phyloP scores from a whole-genome alignment of 306 rosid genomes.

The Mimosa pudica region DNA sequence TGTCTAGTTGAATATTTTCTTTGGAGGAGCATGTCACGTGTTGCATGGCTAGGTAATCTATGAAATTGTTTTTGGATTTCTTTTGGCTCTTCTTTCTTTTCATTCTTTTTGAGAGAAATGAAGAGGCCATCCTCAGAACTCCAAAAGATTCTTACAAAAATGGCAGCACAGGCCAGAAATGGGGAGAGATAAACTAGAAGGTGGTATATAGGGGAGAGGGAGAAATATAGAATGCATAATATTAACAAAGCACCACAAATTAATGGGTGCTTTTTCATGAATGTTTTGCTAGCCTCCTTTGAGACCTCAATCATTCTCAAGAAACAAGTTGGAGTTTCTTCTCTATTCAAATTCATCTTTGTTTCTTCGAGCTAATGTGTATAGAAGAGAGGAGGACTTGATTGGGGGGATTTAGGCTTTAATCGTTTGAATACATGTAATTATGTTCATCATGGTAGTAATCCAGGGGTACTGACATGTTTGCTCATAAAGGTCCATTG shows the following conservation, averaged over 20 bases:
- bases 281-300: conserved; percentile 40
- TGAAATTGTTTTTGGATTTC: conserved; percentile 17
- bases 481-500: conserved; percentile 1
- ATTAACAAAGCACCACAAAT: conserved; percentile 40
- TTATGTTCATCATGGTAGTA: conserved; percentile 8
- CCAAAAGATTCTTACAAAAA: conserved; percentile 66
- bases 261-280: conserved; percentile 51
- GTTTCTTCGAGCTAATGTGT: conserved; percentile 15
- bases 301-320: conserved; percentile 43
- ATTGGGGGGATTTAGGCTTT: conserved; percentile 2
- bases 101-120: conserved; percentile 32
- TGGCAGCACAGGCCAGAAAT: conserved; percentile 52
- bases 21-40: conserved; percentile 15
- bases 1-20: conserved; percentile 40
- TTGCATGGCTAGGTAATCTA: conserved; percentile 11
- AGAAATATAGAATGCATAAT: conserved; percentile 43
- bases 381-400: conserved; percentile 19
- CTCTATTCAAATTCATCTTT: conserved; percentile 64
- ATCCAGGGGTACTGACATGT: conserved; percentile 1
- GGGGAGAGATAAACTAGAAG: conserved; percentile 62
- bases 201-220: conserved; percentile 50
- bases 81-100: conserved; percentile 28
- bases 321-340: conserved; percentile 45
- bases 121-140: conserved; percentile 63
- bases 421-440: conserved; percentile 6